These are phyloP conservation scores for Exophiala dermatitidis DNA, from an alignment of 2,329 filamentous ascomycete genomes.

Conservation along the genomic window DNA sequence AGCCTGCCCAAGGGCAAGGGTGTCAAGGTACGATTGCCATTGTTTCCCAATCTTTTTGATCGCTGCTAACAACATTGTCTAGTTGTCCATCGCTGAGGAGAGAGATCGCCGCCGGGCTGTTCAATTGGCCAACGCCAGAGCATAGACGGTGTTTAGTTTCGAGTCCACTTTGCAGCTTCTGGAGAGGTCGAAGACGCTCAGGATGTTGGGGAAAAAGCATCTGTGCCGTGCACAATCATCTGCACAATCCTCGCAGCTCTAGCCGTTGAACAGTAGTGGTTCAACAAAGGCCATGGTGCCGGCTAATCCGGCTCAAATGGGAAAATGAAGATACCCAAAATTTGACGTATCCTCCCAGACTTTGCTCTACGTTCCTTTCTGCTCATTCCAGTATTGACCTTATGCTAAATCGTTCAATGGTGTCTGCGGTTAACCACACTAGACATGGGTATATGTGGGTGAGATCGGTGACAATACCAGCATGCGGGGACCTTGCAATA, in stretches of 20 bases:
- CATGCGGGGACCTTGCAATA: too few relatives aligned
- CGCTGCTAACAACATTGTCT: conserved; percentile 20
- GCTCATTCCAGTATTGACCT: conserved; percentile 8
- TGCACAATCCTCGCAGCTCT: not conserved
- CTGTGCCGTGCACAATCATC: not conserved
- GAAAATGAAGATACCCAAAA: conserved; percentile 4
- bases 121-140: conserved; percentile 12
- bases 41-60: not conserved
- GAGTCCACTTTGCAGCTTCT: not conserved
- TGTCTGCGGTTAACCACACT: too few relatives aligned
- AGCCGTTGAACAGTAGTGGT: not conserved
- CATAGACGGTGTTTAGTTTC: not conserved
- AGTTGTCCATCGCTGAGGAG: conserved; percentile 97
- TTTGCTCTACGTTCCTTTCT: not conserved
- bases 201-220: not conserved
- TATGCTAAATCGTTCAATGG: not conserved
- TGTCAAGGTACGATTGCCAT: conserved; percentile 62
- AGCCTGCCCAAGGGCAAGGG: conserved; percentile 99
- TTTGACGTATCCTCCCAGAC: conserved; percentile 7
- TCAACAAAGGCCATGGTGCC: not conserved
- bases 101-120: conserved; percentile 88
- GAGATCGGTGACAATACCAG: too few relatives aligned
- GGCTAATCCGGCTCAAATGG: not conserved
- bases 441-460: too few relatives aligned
- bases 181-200: conserved; percentile 2